These are phyloP conservation scores for Globisporangium solare DNA, from an alignment of 352 stramenopile species.

Conservation along the genomic window DNA sequence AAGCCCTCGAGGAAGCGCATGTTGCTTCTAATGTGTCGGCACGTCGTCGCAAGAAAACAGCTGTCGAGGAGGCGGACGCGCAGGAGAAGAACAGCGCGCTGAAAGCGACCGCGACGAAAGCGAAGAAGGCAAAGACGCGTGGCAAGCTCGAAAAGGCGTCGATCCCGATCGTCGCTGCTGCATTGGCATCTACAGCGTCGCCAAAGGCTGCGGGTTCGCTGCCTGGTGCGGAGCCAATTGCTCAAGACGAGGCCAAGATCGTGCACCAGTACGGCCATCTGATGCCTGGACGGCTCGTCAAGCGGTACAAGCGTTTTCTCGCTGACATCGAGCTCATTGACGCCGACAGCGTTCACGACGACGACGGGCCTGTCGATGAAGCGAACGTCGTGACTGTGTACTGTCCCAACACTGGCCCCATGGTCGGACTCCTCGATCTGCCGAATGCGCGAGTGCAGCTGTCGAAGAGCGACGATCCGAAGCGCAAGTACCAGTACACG, in stretches of 20 bases:
- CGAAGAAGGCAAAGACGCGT: background rate
- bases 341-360: background rate
- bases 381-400: conserved; percentile 62
- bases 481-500: conserved; percentile 83
- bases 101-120: background rate
- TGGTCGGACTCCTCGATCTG: conserved; percentile 71
- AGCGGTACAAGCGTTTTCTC: conserved; percentile 83
- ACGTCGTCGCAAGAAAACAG: background rate
- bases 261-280: conserved; percentile 53
- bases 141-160: background rate
- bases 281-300: conserved; percentile 46
- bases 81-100: background rate
- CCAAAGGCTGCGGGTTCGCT: conserved; percentile 2
- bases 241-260: conserved; percentile 16
- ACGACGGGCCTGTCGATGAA: background rate
- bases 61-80: too few species aligned
- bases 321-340: conserved; percentile 61
- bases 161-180: conserved; percentile 1
- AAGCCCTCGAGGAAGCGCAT: background rate
- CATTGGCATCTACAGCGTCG: conserved; percentile 2
- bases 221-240: too few species aligned
- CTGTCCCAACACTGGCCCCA: conserved; percentile 80
- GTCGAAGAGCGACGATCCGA: conserved; percentile 67
- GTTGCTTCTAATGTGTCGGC: too few species aligned
- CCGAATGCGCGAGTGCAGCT: conserved; percentile 64